These are phyloP conservation scores for Quercus gilva DNA, from an alignment of 306 rosid genomes.

Conservation along the genomic window DNA sequence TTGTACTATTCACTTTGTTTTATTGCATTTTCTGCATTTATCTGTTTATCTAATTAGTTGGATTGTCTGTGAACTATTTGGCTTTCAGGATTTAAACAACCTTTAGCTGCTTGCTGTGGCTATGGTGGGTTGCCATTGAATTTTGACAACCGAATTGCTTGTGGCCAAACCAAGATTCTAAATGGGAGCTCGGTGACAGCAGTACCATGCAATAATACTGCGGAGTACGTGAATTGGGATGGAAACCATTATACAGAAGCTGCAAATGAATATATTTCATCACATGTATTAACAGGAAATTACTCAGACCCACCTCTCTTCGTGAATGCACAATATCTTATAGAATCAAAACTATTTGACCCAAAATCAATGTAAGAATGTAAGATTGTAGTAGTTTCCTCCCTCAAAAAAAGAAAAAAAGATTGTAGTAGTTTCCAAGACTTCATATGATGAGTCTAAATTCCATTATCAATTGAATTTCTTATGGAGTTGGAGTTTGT, in stretches of 20 bases:
- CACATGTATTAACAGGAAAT: slow-evolving; percentile 30
- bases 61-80: background rate
- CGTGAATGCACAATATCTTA: background rate
- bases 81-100: slow-evolving; percentile 32
- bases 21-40: background rate
- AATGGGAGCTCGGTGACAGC: slow-evolving; percentile 31
- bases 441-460: too few species aligned
- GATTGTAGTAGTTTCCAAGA: too few species aligned
- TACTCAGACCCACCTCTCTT: slow-evolving; percentile 24
- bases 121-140: slow-evolving; percentile 42
- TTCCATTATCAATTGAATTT: too few species aligned
- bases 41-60: background rate
- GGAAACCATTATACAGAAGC: slow-evolving; percentile 45
- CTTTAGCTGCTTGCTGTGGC: slow-evolving; percentile 42
- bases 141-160: slow-evolving; percentile 27
- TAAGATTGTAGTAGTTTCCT: too few species aligned
- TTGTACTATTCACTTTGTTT: background rate
- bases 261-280: slow-evolving; percentile 34
- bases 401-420: too few species aligned
- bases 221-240: slow-evolving; percentile 42
- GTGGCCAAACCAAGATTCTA: slow-evolving; percentile 29
- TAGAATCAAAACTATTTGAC: background rate
- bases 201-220: slow-evolving; percentile 24
- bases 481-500: too few species aligned
- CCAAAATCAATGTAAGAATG: background rate